A percentile compares a stretch with the other conserved stretches of the same genome.
These are phyloP conservation scores for Plicaturopsis crispa DNA, from an alignment of 768 basidiomycete species.

Conservation along the genomic window DNA sequence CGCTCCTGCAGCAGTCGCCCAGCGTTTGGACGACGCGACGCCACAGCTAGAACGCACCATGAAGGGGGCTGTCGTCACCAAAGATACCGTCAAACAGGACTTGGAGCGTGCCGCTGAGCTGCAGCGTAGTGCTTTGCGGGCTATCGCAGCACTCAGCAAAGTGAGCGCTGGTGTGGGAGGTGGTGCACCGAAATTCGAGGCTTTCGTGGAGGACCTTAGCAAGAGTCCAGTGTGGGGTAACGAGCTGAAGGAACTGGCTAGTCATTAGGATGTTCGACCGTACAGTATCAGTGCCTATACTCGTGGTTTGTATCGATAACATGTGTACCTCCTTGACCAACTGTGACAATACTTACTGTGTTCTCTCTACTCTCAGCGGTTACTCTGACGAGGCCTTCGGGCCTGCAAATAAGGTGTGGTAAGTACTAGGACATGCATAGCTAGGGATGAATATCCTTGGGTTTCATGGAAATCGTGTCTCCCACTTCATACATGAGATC, in stretches of 20 bases:
- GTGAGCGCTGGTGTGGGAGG: conserved; percentile 47
- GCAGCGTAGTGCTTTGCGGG: conserved; percentile 83
- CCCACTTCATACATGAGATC: too few species aligned
- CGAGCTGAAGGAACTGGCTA: conserved; percentile 58
- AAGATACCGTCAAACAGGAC: conserved; percentile 95
- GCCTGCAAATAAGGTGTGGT: too few species aligned
- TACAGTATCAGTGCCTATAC: too few species aligned
- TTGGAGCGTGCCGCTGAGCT: conserved; percentile 83
- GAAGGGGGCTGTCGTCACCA: conserved; percentile 82
- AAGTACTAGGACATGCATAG: too few species aligned
- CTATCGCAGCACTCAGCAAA: conserved; percentile 81
- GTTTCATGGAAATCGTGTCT: too few species aligned
- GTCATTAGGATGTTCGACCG: conserved; percentile 12
- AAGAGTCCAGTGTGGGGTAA: conserved; percentile 56
- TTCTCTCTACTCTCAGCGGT: too few species aligned
- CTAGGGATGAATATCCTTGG: too few species aligned
- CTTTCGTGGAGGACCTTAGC: conserved; percentile 67
- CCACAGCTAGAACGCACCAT: conserved; percentile 83
- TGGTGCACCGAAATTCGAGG: conserved; percentile 67
- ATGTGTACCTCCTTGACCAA: too few species aligned
- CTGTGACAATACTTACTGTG: too few species aligned
- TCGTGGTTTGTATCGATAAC: too few species aligned
- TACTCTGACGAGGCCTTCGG: too few species aligned
- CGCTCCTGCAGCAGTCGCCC: conserved; percentile 75
- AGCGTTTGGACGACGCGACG: conserved; percentile 78